Base-by-base conservation (phyloP, 2,329 filamentous ascomycete genomes). In the Monosporascus sp. region DNA sequence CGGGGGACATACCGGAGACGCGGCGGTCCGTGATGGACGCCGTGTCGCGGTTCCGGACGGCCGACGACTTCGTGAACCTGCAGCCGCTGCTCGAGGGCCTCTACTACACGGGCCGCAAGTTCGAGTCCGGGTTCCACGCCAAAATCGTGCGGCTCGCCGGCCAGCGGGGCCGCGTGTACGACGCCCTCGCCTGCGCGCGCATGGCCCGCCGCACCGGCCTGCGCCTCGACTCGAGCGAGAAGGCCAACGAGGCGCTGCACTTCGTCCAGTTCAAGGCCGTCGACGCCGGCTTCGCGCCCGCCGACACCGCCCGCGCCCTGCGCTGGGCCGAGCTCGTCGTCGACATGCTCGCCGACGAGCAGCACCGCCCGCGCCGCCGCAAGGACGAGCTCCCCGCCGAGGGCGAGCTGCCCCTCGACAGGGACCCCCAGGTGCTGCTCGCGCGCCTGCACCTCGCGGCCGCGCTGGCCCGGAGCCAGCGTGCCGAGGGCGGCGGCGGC, bases 41-140 rank as follows among this genome's bases (percentile, higher is more conserved):
- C 37, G 55, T 83, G 51, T 18, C 56, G 1, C 61, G 65, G n/a
- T 83, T 84, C 75, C 56, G 72, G 46, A 77, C 73, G 6, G 63
- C 63, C 40, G 70, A 70, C 15, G 80, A 84, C 69, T 82, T 77
- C 70, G 65, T 65, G 26, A 82, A 83, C 71, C 67, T 84, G 28
- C 70, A 66, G 20, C 75, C 74, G 0, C 68, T 84, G 44, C 72
- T 84, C 41, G 74, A 79, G 52, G 81, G 80, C 48, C 72, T 76
- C 61, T 64, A 69, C 54, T 72, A 74, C 55, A 72, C 75, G 37
- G 65, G 69, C 31, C 72, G 74, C 56, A 68, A 64, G 53, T 63
- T 81, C 24, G 56, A 60, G 22, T 49, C 55, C 2, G 24, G 51
- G 11, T 65, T 76, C 59, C 71, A 68, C 57, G 41, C 56, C 50